Evolutionary conservation across 1,139 yeast species (phyloP).

Genomic region (Kodamaea anthophila): DNA sequence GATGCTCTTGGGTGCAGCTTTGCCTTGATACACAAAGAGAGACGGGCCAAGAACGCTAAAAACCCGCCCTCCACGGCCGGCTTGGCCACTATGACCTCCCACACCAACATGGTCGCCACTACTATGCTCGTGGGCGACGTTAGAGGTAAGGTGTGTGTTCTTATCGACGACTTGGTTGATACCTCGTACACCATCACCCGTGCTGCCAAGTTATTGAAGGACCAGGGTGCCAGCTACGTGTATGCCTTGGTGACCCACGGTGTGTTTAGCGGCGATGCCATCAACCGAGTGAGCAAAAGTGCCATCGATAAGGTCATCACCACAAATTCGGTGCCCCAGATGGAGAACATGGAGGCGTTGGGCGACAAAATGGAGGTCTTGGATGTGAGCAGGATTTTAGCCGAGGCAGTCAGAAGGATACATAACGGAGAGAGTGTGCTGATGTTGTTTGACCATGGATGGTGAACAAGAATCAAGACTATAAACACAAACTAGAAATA

Average conservation of each 20-base stretch:
- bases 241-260: constrained; percentile 93
- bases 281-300: constrained; percentile 60
- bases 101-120: constrained; percentile 6
- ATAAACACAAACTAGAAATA: too few species aligned
- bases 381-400: constrained; percentile 83
- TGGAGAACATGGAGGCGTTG: constrained; percentile 47
- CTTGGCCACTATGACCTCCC: constrained; percentile 4
- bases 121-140: constrained; percentile 96
- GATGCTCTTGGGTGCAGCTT: constrained; percentile 84
- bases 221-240: constrained; percentile 84
- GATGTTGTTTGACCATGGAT: constrained; percentile 85
- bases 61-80: constrained; percentile 25
- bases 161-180: constrained; percentile 90
- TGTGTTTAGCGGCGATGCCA: constrained; percentile 86
- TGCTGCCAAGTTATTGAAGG: constrained; percentile 86
- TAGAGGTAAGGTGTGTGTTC: constrained; percentile 71
- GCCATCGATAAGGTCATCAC: constrained; percentile 80
- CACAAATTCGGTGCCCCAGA: constrained; percentile 92
- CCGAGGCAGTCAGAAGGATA: constrained; percentile 91
- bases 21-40: constrained; percentile 93
- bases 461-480: constrained; percentile 26
- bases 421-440: constrained; percentile 96
- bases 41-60: constrained; percentile 49
- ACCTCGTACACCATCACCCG: constrained; percentile 88
- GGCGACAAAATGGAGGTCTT: constrained; percentile 63